A percentile compares a stretch with the other conserved stretches of the same genome.
Evolutionary conservation across 1,139 yeast species (phyloP).

Genomic region (Candida albicans): DNA sequence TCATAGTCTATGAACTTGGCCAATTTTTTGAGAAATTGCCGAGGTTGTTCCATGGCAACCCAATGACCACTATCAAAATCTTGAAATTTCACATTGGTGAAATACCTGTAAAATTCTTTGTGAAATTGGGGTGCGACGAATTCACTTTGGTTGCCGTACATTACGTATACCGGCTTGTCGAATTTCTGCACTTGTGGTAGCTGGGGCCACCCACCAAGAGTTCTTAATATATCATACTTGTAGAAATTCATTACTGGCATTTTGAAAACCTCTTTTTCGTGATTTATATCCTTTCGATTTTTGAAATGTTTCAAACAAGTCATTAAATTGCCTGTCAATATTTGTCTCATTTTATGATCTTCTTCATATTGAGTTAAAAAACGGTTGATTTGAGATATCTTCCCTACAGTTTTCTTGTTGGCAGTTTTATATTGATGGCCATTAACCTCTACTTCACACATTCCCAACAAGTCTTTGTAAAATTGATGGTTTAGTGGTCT

Average conservation of each 20-base stretch:
- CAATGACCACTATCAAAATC: conserved; percentile 49
- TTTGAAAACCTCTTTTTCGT: conserved; percentile 22
- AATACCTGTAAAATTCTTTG: conserved; percentile 34
- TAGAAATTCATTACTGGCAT: conserved; percentile 28
- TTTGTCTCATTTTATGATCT: conserved; percentile 22
- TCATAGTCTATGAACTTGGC: conserved; percentile 17
- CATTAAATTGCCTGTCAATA: conserved; percentile 31
- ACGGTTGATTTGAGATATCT: conserved; percentile 16
- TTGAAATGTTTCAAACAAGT: conserved; percentile 14
- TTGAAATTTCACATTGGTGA: conserved; percentile 28
- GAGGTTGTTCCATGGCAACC: conserved; percentile 43
- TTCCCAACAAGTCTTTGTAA: conserved; percentile 28
- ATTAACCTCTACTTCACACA: conserved; percentile 31
- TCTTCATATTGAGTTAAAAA: conserved; percentile 25
- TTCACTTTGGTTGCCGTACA: conserved; percentile 42
- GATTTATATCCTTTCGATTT: conserved; percentile 7
- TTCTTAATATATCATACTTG: conserved; percentile 27
- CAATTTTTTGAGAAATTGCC: conserved; percentile 31
- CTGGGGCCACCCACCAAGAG: conserved; percentile 47
- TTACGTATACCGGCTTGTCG: conserved; percentile 39
- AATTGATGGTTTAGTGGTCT: conserved; percentile 27
- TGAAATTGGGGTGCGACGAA: conserved; percentile 34
- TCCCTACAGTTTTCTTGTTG: conserved; percentile 7
- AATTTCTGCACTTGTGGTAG: conserved; percentile 23
- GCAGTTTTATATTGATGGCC: conserved; percentile 6